Conservation (phyloP, 169 alveolate species). For the Eimeria maxima region DNA sequence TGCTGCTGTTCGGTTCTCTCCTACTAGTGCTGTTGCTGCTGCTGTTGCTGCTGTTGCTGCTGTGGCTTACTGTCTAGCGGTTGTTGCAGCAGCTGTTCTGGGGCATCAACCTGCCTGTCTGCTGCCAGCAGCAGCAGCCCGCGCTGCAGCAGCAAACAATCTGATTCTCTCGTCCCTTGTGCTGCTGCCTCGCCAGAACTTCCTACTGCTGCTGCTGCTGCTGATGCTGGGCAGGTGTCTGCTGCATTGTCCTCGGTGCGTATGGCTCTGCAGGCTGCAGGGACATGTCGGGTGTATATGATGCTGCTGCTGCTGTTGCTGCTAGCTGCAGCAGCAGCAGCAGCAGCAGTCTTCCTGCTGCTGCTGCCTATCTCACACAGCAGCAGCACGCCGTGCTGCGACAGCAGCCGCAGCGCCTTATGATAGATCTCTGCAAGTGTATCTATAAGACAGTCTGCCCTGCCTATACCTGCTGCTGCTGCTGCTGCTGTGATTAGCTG, state of each 20-base stretch:
- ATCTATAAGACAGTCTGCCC: constrained; percentile 32
- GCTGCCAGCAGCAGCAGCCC: constrained; percentile 72
- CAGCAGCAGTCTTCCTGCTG: constrained; percentile 64
- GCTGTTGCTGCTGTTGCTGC: constrained; percentile 7
- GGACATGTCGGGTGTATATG: constrained; percentile 52
- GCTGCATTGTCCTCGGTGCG: constrained; percentile 30
- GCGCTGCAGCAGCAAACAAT: constrained; percentile 38
- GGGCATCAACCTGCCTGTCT: constrained; percentile 59
- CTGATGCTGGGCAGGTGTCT: constrained; percentile 54
- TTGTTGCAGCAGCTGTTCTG: constrained; percentile 59
- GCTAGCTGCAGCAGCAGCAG: constrained; percentile 17
- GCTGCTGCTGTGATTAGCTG: neutral
- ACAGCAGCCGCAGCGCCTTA: constrained; percentile 60
- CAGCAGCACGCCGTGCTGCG: constrained; percentile 74
- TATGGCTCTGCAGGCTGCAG: constrained; percentile 53
- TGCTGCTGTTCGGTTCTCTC: too few species aligned
- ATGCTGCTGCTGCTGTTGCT: constrained; percentile 36
- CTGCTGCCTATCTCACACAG: constrained; percentile 52
- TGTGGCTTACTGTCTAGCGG: constrained; percentile 49
- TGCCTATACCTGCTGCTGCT: neutral
- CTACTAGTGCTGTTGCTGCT: constrained; percentile 4
- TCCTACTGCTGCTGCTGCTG: constrained; percentile 43
- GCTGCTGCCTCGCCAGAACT: neutral
- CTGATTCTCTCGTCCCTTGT: neutral
- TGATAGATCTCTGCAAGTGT: constrained; percentile 63